Percentiles rank a stretch among this genome's conserved stretches.
Conservation (phyloP, 176 grass and related monocot genomes). For the Microstegium vimineum region DNA sequence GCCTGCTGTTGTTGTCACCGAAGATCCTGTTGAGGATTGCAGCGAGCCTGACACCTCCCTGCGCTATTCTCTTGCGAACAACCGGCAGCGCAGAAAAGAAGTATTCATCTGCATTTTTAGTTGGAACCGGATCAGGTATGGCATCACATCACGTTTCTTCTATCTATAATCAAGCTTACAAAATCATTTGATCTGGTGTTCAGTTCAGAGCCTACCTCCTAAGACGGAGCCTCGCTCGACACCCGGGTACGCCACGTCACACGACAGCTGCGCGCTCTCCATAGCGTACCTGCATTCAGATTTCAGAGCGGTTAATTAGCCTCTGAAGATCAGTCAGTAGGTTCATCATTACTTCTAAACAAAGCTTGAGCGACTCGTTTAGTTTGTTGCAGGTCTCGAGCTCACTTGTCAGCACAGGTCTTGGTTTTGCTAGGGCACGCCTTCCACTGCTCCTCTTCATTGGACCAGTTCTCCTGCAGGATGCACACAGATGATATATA, state of each 20-base stretch:
- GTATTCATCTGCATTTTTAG: conserved; percentile 39
- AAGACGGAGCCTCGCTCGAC: conserved; percentile 38
- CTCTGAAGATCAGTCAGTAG: not conserved
- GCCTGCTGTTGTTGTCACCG: not conserved
- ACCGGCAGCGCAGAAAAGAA: conserved; percentile 42
- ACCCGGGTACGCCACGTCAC: conserved; percentile 41
- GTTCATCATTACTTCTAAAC: not conserved
- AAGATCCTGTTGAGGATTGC: conserved; percentile 50
- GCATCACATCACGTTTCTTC: not conserved
- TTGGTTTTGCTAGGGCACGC: conserved; percentile 23
- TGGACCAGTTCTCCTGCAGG: conserved; percentile 35
- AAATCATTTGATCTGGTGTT: not conserved
- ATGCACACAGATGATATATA: not conserved
- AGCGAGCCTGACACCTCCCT: conserved; percentile 51
- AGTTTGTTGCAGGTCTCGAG: not conserved
- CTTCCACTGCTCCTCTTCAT: conserved; percentile 53
- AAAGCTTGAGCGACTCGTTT: not conserved
- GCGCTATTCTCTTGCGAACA: conserved; percentile 47
- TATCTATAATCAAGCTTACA: not conserved
- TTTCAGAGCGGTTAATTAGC: not conserved
- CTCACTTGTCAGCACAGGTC: conserved; percentile 46
- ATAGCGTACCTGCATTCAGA: conserved; percentile 40
- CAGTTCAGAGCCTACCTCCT: conserved; percentile 32
- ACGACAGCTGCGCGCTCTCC: conserved; percentile 41
- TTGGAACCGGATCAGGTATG: not conserved